Percentiles rank a stretch among this genome's conserved stretches.
Conservation (phyloP, 2,329 filamentous ascomycete genomes). For the Pseudogymnoascus sp. region DNA sequence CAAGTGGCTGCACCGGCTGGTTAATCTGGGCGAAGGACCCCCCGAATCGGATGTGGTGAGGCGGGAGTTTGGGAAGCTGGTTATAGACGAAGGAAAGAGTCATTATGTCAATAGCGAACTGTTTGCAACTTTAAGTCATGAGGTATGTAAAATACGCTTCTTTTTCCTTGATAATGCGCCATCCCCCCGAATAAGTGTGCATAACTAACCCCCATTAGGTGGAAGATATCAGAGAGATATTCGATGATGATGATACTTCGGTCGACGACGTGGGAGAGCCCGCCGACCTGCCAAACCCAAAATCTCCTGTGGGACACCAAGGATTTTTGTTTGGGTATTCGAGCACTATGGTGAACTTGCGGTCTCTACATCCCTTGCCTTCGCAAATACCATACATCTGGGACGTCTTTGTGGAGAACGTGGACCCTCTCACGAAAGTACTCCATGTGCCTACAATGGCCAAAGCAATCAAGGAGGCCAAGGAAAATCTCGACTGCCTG, state of each 20-base stretch:
- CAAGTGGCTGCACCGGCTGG: conserved; percentile 20
- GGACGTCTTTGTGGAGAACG: conserved; percentile 63
- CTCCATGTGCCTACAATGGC: conserved; percentile 61
- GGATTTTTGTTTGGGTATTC: conserved; percentile 66
- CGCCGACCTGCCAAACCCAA: conserved; percentile 17
- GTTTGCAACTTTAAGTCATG: conserved; percentile 64
- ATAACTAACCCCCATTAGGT: conserved; percentile 12
- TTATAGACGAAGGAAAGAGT: conserved; percentile 59
- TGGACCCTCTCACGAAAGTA: conserved; percentile 64
- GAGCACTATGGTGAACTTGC: conserved; percentile 60
- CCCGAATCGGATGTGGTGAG: conserved; percentile 27
- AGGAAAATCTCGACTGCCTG: conserved; percentile 50
- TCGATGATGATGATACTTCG: conserved; percentile 21
- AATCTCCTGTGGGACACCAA: conserved; percentile 46
- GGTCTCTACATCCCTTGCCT: conserved; percentile 54
- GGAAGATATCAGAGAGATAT: conserved; percentile 25
- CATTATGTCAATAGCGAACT: conserved; percentile 71
- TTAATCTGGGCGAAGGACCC: conserved; percentile 20
- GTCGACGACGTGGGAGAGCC: conserved; percentile 17
- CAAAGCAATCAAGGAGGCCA: conserved; percentile 51
- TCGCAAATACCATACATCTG: conserved; percentile 60
- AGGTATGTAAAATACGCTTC: conserved; percentile 40
- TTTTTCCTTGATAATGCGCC: neutral
- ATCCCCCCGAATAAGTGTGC: neutral
- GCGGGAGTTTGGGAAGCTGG: conserved; percentile 54